Evolutionary conservation across 768 basidiomycete genomes (phyloP).

Genomic region (Trametes villosa): DNA sequence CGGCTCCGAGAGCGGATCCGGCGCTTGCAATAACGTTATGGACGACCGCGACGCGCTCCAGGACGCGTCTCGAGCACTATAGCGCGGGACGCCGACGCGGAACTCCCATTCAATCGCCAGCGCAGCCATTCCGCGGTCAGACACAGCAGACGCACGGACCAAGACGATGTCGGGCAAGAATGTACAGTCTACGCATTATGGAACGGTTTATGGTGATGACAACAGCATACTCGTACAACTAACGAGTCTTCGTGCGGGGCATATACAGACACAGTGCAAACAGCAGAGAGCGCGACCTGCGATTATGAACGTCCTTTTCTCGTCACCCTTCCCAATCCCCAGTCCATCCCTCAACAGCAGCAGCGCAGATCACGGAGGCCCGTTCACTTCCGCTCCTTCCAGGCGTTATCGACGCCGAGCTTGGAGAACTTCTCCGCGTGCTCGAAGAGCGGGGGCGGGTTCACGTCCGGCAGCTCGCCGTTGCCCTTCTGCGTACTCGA

Average conservation of each 20-base stretch:
- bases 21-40: too few species aligned
- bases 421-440: constrained; percentile 51
- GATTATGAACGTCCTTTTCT: constrained; percentile 20
- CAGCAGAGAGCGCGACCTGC: constrained; percentile 15
- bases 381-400: constrained; percentile 50
- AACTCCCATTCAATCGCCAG: neutral
- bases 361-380: too few species aligned
- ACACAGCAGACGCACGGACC: neutral
- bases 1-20: too few species aligned
- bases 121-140: too few species aligned
- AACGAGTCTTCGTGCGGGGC: neutral
- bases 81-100: neutral
- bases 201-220: neutral
- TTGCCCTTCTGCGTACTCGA: constrained; percentile 42
- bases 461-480: constrained; percentile 47
- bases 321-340: too few species aligned
- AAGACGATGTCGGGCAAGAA: neutral
- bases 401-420: constrained; percentile 50
- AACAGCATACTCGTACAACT: constrained; percentile 22
- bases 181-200: constrained; percentile 28
- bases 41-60: neutral
- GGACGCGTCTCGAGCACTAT: neutral
- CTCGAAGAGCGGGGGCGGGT: constrained; percentile 49
- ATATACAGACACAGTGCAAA: constrained; percentile 21
- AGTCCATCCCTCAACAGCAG: neutral